Conservation (phyloP, 345 rosid species). For the Eucalyptus sp. region DNA sequence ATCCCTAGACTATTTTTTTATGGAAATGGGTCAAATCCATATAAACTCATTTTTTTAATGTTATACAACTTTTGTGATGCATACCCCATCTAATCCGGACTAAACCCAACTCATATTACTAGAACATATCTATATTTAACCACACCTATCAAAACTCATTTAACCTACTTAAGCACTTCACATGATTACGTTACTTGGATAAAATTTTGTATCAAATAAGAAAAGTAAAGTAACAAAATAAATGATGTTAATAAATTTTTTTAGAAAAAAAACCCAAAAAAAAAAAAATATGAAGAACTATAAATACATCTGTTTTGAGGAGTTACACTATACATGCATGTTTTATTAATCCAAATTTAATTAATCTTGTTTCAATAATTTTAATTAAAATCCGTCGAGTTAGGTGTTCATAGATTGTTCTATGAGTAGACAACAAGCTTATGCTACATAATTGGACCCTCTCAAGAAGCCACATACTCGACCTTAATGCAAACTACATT, state of each 20-base stretch:
- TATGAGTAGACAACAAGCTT: background rate
- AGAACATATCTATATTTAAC: background rate
- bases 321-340: background rate
- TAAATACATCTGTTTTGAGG: background rate
- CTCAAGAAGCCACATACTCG: background rate
- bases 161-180: background rate
- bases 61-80: background rate
- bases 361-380: background rate
- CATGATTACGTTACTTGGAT: background rate
- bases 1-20: background rate
- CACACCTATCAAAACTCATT: background rate
- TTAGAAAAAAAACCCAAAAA: background rate
- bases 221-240: background rate
- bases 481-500: background rate
- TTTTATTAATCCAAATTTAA: background rate
- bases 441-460: background rate
- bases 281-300: background rate
- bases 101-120: background rate
- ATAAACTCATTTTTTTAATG: background rate
- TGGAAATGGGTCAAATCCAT: background rate
- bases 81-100: accelerated
- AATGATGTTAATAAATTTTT: background rate
- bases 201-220: background rate
- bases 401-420: background rate
- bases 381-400: background rate